Evolutionary conservation across 345 rosid species (phyloP), one percentile per base, ranked within the genome.

Genomic region (Ceriops zippeliana): DNA sequence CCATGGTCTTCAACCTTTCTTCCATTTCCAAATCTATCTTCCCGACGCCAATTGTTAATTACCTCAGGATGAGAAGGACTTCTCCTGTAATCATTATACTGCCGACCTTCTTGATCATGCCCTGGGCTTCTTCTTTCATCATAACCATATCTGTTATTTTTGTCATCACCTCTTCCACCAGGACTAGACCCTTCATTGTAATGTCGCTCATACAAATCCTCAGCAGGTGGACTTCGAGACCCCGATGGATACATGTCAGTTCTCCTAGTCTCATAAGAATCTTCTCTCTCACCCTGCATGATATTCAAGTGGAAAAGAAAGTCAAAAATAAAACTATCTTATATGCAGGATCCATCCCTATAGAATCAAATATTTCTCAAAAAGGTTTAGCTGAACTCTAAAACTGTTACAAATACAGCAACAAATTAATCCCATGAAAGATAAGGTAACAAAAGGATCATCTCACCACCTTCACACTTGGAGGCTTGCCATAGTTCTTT

Each of bases 21-120:
- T 56, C 85, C 89, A 73, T 90, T 87, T 34, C 86, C 90, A 82
- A 91, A 95, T 81, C 97, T 95, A 75, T 91, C 96, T 54, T 95
- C 97, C 60, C 91, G 82, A 62, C 87, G 96, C 98, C 99, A 95
- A 79, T 91, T 98, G 80, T 84, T 95, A 68, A 85, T 53, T 31
- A 89, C 46, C 70, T 91, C 96, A 56, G 91, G 91, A 71, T 84
- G 96, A 79, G 82, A 76, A 53, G 96, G 96, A 73, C 96, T 87
- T 83, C 62, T 89, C 64, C 70, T 70, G 76, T 74, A 69, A 80
- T 83, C 88, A 76, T 80, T 73, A 82, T 78, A 74, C 56, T 80
- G 87, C 51, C 82, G 82, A 71, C 80, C 63, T 66, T 83, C 95
- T 85, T 80, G 89, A 53, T 83, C 89, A 73, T 85, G 84, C 63